Base-by-base conservation (phyloP, 805 yeast species). In the Ogataea haglerorum region DNA sequence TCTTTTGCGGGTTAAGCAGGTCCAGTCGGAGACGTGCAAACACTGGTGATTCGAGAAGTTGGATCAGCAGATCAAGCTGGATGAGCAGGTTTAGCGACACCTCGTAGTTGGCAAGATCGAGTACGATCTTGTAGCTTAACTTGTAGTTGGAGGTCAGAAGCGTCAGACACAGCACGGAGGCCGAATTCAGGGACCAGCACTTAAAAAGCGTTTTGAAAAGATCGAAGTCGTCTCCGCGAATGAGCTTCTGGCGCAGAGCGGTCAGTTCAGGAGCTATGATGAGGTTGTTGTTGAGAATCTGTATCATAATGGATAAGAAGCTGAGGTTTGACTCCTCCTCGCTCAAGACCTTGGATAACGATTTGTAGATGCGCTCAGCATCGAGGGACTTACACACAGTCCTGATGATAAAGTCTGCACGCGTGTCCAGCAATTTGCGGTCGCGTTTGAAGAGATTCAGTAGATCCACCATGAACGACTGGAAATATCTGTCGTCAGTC, bases 181-280 rank as follows among this genome's bases (percentile, higher is more conserved):
- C 89, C 0, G 96, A 81, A 57, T 88, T 91, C 46, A 83, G 82
- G 49, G 95, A 81, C 99, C 99, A 93, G 43, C 95, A 80, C 54
- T 78, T 80, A 64, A 91, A 93, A 40, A 93, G 67, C 0, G 82
- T 68, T 19, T 84, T 73, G 58, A 93, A 93, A 29, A 90, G 69
- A 16, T 51, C 56, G 13, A 30, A 36, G 16, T 53, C 53, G 23
- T 48, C 51, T 3, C 51, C 52, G 6, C 46, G 48, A 18, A 52
- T 72, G 37, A 91, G 66, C 52, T 84, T 77, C 43, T 75, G 78
- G 38, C 99, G 75, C 47, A 93, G 70, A 2, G 71, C 69, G 0
- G 77, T 63, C 36, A 93, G 70, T 54, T 93, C 98, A 2, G 86
- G 88, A 0, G 96, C 84, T 3, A 95, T 86, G 10, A 93, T 74